A percentile compares a stretch with the other conserved stretches of the same genome.
phyloP scores from a whole-genome alignment of 805 yeast species.

The Candida nitratophila region DNA sequence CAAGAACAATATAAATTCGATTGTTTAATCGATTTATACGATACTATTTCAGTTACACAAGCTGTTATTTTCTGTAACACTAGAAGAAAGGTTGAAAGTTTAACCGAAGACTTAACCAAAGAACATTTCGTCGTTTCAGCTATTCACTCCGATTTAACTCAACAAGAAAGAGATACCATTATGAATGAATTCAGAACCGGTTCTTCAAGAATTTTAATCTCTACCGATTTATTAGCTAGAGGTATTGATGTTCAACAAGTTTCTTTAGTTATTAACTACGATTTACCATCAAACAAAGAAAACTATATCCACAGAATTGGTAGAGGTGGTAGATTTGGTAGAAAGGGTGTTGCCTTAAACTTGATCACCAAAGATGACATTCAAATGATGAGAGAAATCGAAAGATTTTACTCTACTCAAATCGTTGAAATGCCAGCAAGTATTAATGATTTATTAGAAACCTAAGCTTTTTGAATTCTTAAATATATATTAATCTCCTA shows the following conservation, averaged over 20 bases:
- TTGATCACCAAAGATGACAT: slow-evolving; percentile 79
- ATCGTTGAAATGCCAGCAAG: slow-evolving; percentile 90
- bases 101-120: slow-evolving; percentile 65
- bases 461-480: background rate
- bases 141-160: slow-evolving; percentile 95
- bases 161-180: slow-evolving; percentile 85
- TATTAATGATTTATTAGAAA: slow-evolving; percentile 27
- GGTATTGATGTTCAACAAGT: slow-evolving; percentile 98
- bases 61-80: slow-evolving; percentile 98
- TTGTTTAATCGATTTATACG: slow-evolving; percentile 90
- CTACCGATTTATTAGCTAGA: slow-evolving; percentile 95
- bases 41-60: slow-evolving; percentile 91
- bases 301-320: slow-evolving; percentile 97
- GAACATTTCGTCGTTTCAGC: slow-evolving; percentile 87
- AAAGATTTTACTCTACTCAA: slow-evolving; percentile 82
- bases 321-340: slow-evolving; percentile 97
- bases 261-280: slow-evolving; percentile 90
- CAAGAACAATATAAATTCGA: slow-evolving; percentile 93
- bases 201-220: slow-evolving; percentile 82
- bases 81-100: slow-evolving; percentile 86
- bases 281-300: slow-evolving; percentile 82
- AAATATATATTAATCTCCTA: background rate
- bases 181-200: slow-evolving; percentile 97
- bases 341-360: slow-evolving; percentile 97
- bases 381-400: slow-evolving; percentile 73